phyloP scores from a whole-genome alignment of 306 rosid genomes.

The Trifolium pratense region DNA sequence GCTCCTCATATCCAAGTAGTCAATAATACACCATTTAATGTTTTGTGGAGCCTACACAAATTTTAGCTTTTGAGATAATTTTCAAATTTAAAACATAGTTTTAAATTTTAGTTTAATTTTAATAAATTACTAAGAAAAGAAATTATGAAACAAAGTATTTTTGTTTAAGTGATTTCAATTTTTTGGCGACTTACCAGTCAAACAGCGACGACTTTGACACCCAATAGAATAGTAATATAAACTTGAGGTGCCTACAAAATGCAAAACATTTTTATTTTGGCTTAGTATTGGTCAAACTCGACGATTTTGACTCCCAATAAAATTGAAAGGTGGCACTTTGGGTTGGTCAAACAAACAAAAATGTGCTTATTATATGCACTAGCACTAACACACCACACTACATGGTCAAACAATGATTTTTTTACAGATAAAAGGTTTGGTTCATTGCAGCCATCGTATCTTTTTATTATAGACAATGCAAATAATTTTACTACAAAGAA shows the following conservation, averaged over 20 bases:
- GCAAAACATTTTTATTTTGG: not conserved
- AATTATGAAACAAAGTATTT: not conserved
- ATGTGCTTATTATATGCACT: not conserved
- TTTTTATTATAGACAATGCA: too few relatives aligned
- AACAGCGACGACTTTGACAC: constrained; percentile 40
- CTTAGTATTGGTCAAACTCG: constrained; percentile 37
- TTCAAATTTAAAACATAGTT: not conserved
- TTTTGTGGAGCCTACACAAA: not conserved
- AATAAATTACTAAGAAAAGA: not conserved
- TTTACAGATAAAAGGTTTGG: not conserved
- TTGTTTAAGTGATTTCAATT: not conserved
- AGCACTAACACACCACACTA: constrained; percentile 19
- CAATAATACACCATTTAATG: too few relatives aligned
- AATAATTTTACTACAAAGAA: too few relatives aligned
- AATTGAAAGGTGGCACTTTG: not conserved
- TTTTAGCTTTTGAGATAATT: not conserved
- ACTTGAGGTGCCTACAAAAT: not conserved
- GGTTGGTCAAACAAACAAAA: constrained; percentile 26
- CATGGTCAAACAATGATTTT: not conserved
- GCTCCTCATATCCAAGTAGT: too few relatives aligned
- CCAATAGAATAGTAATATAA: not conserved
- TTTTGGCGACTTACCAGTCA: constrained; percentile 29
- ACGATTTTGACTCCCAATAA: constrained; percentile 26
- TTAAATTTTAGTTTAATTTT: not conserved
- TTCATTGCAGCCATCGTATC: not conserved